These are phyloP conservation scores for Chaetothyriales sp. DNA, from an alignment of 2,329 filamentous ascomycete genomes.

Conservation along the genomic window DNA sequence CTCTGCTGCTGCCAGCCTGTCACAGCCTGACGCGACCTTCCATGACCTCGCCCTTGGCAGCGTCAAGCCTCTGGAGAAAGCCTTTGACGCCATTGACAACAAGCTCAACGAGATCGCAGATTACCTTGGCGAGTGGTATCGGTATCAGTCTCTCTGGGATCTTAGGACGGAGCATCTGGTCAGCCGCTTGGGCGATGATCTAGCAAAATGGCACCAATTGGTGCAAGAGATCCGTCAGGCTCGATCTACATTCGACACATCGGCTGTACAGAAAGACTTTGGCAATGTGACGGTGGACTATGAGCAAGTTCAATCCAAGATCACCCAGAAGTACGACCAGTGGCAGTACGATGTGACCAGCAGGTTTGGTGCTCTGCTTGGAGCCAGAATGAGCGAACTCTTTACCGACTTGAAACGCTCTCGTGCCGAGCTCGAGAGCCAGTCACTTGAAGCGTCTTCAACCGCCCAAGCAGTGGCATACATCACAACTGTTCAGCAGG, in stretches of 20 bases:
- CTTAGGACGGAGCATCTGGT: constrained; percentile 92
- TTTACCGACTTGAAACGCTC: constrained; percentile 85
- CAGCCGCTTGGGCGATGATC: constrained; percentile 74
- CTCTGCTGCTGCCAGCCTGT: constrained; percentile 46
- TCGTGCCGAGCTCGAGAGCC: constrained; percentile 74
- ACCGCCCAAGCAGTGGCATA: constrained; percentile 96
- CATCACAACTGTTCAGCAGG: constrained; percentile 94
- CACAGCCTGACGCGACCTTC: constrained; percentile 57
- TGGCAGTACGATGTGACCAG: constrained; percentile 96
- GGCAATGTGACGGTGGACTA: constrained; percentile 94
- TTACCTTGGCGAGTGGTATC: constrained; percentile 96
- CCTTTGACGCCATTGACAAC: constrained; percentile 69
- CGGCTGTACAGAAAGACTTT: constrained; percentile 81
- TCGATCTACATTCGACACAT: constrained; percentile 90
- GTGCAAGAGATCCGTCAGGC: constrained; percentile 96
- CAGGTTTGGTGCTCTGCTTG: constrained; percentile 81
- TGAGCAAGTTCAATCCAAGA: constrained; percentile 94
- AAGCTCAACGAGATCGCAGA: constrained; percentile 64
- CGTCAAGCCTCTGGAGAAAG: constrained; percentile 59
- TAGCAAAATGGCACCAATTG: constrained; percentile 83
- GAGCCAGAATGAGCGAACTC: constrained; percentile 79
- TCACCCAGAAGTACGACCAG: constrained; percentile 98
- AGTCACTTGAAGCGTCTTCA: constrained; percentile 83
- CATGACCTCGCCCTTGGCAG: constrained; percentile 72
- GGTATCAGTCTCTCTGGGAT: constrained; percentile 98